Base-by-base conservation (phyloP, 2,329 filamentous ascomycete genomes). In the Neofusicoccum umdonicola region DNA sequence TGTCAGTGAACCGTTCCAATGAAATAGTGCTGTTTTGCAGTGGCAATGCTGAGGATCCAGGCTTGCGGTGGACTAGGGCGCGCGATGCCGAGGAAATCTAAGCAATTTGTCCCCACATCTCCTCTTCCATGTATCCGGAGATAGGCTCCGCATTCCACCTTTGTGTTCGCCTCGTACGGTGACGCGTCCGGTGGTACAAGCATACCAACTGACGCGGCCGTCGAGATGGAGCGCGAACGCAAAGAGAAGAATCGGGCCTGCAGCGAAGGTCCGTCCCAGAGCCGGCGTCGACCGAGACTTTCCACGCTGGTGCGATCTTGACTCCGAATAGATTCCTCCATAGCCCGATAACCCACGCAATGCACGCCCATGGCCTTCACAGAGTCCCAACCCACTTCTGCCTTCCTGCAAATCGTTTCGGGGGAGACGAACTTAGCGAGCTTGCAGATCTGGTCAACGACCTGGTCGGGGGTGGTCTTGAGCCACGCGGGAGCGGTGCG, bases 391-490 rank as follows among this genome's bases (percentile, higher is more conserved):
- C 42, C n/a, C 9, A 47, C 1, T 47, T 22, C 31, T n/a, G n/a
- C n/a, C 42, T 6, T 45, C 41, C 6, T 60, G 42, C 42, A 17
- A 60, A 60, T 9, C n/a, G 15, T 15, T 48, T 22, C 54, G 19
- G 27, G 22, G 41, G 15, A 34, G 27, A 60, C 56, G 31, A 19
- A 60, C 56, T 37, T 62, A 80, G 95, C 95, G 81, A 98, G 91
- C 87, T 96, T 96, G 86, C 91, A 93, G 85, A 99, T 99, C 86
- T 98, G 93, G 81, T 99, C 95, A 76, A 97, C 92, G 81, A 99
- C 93, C 86, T 96, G 92, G 78, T 97, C 93, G 79, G 95, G 93
- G 75, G 93, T 97, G 85, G 92, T 96, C 91, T 99, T 99, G 83
- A 98, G 87, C 95, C 95, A 99, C 74, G 93, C 87, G 68, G 95